Base-by-base conservation (phyloP, 139 green algal genomes). In the Eudorina sp. region DNA sequence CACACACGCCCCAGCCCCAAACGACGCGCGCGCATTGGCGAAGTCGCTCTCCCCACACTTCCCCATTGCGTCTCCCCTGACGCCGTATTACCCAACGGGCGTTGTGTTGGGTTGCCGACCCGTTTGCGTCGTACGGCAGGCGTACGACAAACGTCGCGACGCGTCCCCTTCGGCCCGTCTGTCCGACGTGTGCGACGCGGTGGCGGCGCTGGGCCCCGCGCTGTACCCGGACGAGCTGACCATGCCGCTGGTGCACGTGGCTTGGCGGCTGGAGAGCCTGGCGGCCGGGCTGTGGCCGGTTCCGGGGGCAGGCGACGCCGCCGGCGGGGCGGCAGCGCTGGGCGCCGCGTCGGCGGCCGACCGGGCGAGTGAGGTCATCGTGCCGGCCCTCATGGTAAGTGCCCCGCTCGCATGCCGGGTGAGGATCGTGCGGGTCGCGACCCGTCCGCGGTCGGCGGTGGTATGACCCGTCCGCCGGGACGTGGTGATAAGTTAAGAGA, bases 211-310 rank as follows among this genome's bases (percentile, higher is more conserved):
- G 46, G 94, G 94, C 3, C 68, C 83, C 38, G 84, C 89, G 34
- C 93, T 97, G 66, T 94, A 94, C 87, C 93, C 94, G 11, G 95
- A 94, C 51, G 91, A 96, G 23, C 85, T 85, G 76, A 95, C 89
- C 62, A 92, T 98, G 74, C 96, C 96, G 1, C 53, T 92, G 31
- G 43, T 85, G 14, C 94, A 96, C 86, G 89, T 98, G 34, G 85
- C 92, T 2, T 92, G 96, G 77, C 90, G 95, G n/a, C 89, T 98
- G 60, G 95, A 98, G 89, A 89, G 94, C 81, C 68, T 93, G 36
- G 95, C 96, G 16, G 91, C 92, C 18, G 96, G 96, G 27, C 82
- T 92, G 46, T 98, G 96, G 96, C 95, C 95, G 13, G 43, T 80
- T 40, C 46, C 4, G 0, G n/a, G 3, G 55, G 79, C 41, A 14